These are phyloP conservation scores for Akanthomyces dipterigenus DNA, from an alignment of 2,329 filamentous ascomycete genomes.

Conservation along the genomic window DNA sequence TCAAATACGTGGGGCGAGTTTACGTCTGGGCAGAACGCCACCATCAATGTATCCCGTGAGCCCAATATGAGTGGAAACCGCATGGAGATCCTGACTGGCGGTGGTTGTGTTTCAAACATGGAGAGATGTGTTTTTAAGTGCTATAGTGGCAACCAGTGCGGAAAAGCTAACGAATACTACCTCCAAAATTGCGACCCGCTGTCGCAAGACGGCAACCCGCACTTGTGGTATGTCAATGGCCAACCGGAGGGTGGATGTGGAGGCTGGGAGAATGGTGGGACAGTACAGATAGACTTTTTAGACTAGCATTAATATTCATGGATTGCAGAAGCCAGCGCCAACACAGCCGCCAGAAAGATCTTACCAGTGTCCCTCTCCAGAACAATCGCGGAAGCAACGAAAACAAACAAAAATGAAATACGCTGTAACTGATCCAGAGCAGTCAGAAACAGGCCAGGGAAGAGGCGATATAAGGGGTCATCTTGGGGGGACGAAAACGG, in stretches of 20 bases:
- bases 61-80: slow-evolving; percentile 36
- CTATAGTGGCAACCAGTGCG: slow-evolving; percentile 26
- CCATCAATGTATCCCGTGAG: slow-evolving; percentile 35
- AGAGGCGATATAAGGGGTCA: too few species aligned
- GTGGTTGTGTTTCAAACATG: slow-evolving; percentile 35
- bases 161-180: slow-evolving; percentile 26
- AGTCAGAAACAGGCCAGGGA: too few species aligned
- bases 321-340: neutral
- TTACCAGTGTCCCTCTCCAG: too few species aligned
- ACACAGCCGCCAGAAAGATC: too few species aligned
- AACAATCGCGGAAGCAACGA: too few species aligned
- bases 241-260: slow-evolving; percentile 23
- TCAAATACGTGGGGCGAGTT: slow-evolving; percentile 38
- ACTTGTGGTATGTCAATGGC: slow-evolving; percentile 17
- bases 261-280: slow-evolving; percentile 22
- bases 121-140: slow-evolving; percentile 36
- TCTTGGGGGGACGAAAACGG: too few species aligned
- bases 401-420: too few species aligned
- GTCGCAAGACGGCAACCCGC: slow-evolving; percentile 19
- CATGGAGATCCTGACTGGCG: slow-evolving; percentile 27
- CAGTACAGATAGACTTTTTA: neutral
- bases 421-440: too few species aligned
- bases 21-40: slow-evolving; percentile 30
- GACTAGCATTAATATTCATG: too few species aligned
- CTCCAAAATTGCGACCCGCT: slow-evolving; percentile 27